Evolutionary conservation across 225 moss, liverwort and hornwort genomes (phyloP), one percentile per base, ranked within the genome.

Genomic region (Ulota crispa): DNA sequence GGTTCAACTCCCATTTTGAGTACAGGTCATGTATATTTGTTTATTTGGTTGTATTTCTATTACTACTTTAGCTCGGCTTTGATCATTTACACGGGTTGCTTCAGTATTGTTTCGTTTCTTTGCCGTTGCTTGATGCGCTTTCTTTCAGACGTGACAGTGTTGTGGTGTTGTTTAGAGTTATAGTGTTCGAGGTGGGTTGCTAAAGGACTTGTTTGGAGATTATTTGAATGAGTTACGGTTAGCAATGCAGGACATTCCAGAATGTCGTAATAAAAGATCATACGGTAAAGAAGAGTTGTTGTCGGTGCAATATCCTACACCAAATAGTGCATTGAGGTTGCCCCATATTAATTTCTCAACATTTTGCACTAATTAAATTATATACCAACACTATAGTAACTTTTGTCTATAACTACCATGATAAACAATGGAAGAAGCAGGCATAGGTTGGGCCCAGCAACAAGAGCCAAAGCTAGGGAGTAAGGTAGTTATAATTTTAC

Each of bases 11-110:
- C 34, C 62, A 54, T 37, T 59, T 54, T 16, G 6, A 34, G 61
- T 24, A 28, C 20, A 75, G 61, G 41, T 76, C 76, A 28, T 81
- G 68, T 82, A 60, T 37, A 45, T 68, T 54, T 62, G 23, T 82
- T 55, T 23, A 69, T 56, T 75, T 52, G 64, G 37, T 75, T 83
- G 76, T 80, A 80, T 50, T 66, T 59, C 31, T 80, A 75, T 57
- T n/a, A 63, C 45, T 68, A 42, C 63, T 78, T 56, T 50, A 73
- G 30, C 45, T 64, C 64, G 76, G 34, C 32, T 60, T 66, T 67
- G 39, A 67, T 61, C 26, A 11, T n/a, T 39, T 55, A 53, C 15
- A 6, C 26, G 65, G 19, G 34, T 36, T 36, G 34, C 77, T 68
- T 55, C 8, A 8, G 4, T 28, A 13, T 56, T 39, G 8, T 30